Base-by-base conservation (phyloP, 1,139 yeast genomes). In the Geotrichum aggregatum region DNA sequence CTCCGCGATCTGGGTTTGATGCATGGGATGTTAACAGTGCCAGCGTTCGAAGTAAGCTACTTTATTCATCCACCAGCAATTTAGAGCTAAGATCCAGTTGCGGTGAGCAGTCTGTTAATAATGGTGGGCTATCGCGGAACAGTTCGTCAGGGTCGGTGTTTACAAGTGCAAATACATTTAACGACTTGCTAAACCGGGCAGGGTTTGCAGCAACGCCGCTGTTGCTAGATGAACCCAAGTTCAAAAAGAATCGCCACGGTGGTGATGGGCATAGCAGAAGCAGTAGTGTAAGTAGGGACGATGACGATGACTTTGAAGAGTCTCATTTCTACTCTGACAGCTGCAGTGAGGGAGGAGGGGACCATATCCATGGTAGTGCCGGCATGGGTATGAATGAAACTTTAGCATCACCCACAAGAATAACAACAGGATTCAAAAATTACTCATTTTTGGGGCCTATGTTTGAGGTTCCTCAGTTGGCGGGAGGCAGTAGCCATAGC, bases 21-120 rank as follows among this genome's bases (percentile, higher is more conserved):
- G 49, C 35, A 26, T 50, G 53, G 53, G 53, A 50, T n/a, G 19
- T 49, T 18, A 45, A 45, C 26, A 19, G 45, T 19, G 36, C 51
- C 14, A 44, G 46, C 40, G 30, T 41, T 3, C 30, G 26, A 10
- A 38, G 53, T 19, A 44, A 44, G 22, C 40, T 34, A 19, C 16
- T 44, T n/a, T 21, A 40, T 6, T 30, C 53, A 3, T 13, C 49
- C 6, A 26, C 44, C 7, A 21, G 41, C 46, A 24, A 22, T 26
- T 13, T 40, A 4, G 44, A 22, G 10, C 18, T 24, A 5, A 24
- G 28, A 24, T 5, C 28, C 5, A 24, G 28, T 24, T 5, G 28
- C 8, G 28, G 28, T n/a, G n/a, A n/a, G n/a, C n/a, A n/a, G n/a
- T n/a, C n/a, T n/a, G n/a, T n/a, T n/a, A n/a, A n/a, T n/a, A n/a